Percentiles rank a stretch among this genome's conserved stretches.
phyloP scores from a whole-genome alignment of 164 flowering plant species.

The Aristolochia fimbriata region DNA sequence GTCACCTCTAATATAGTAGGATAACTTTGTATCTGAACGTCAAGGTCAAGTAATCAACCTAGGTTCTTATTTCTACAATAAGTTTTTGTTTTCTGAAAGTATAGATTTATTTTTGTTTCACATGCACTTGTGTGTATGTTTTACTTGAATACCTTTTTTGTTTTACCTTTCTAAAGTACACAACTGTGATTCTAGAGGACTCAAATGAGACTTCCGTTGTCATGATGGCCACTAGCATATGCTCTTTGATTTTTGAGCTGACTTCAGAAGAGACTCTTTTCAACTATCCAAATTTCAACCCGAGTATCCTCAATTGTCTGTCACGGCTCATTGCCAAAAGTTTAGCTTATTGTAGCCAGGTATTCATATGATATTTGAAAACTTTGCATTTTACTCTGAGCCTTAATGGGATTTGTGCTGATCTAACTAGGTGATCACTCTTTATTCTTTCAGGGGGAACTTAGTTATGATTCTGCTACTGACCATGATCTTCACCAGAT shows the following conservation, averaged over 20 bases:
- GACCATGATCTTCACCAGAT: slow-evolving; percentile 59
- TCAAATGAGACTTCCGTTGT: slow-evolving; percentile 35
- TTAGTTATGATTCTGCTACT: slow-evolving; percentile 19
- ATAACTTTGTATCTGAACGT: no score
- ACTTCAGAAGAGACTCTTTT: slow-evolving; percentile 72
- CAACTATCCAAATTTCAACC: slow-evolving; percentile 33
- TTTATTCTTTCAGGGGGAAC: slow-evolving; percentile 17
- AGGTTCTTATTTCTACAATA: no score
- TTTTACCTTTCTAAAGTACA: neutral
- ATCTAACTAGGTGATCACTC: no score
- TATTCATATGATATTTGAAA: slow-evolving; percentile 13
- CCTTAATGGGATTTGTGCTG: no score
- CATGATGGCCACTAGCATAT: slow-evolving; percentile 84
- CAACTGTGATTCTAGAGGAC: slow-evolving; percentile 24
- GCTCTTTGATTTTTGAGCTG: slow-evolving; percentile 53
- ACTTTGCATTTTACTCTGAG: neutral
- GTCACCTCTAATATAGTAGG: no score
- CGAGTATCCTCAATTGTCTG: slow-evolving; percentile 23
- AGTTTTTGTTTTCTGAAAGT: no score
- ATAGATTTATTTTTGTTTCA: no score
- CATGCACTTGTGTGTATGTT: no score
- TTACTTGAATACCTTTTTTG: neutral
- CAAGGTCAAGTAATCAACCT: no score
- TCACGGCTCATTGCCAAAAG: slow-evolving; percentile 54
- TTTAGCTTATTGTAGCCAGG: slow-evolving; percentile 43